Evolutionary conservation across 768 basidiomycete genomes (phyloP).

Genomic region (Tremella yokohamensis): DNA sequence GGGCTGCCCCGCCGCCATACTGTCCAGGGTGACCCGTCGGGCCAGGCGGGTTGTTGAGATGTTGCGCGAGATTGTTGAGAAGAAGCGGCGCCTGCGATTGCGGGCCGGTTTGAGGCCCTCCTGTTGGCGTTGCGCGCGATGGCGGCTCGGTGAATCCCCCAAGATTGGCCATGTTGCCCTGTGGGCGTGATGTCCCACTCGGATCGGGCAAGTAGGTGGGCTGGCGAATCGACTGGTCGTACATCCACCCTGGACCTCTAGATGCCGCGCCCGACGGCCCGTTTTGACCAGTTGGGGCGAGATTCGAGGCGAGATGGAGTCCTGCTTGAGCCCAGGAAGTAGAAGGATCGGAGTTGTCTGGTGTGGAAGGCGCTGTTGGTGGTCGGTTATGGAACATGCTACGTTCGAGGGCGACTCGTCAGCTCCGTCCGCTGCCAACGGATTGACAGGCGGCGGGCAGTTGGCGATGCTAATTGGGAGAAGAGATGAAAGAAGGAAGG

Average conservation of each 20-base stretch:
- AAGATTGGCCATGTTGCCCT: not conserved
- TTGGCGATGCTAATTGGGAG: too few relatives aligned
- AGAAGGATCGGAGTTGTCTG: constrained; percentile 5
- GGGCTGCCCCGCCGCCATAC: not conserved
- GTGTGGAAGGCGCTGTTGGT: constrained; percentile 8
- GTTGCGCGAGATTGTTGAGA: constrained; percentile 43
- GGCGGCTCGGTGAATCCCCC: not conserved
- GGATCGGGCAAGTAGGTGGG: not conserved
- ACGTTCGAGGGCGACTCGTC: not conserved
- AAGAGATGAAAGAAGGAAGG: too few relatives aligned
- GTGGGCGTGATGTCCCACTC: not conserved
- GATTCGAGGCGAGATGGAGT: not conserved
- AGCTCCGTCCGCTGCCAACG: not conserved
- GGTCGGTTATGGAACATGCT: constrained; percentile 3
- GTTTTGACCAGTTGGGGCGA: not conserved
- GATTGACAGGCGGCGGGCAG: too few relatives aligned
- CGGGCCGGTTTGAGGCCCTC: not conserved
- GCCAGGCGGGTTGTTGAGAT: constrained; percentile 50
- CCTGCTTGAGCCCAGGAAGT: not conserved
- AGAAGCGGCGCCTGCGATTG: constrained; percentile 13
- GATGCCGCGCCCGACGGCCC: not conserved
- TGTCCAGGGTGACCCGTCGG: constrained; percentile 13
- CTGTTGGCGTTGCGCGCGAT: not conserved
- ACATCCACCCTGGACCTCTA: not conserved
- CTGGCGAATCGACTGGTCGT: not conserved